Conservation (phyloP, 2,329 filamentous ascomycete genomes). For the Cladosporium sp. region DNA sequence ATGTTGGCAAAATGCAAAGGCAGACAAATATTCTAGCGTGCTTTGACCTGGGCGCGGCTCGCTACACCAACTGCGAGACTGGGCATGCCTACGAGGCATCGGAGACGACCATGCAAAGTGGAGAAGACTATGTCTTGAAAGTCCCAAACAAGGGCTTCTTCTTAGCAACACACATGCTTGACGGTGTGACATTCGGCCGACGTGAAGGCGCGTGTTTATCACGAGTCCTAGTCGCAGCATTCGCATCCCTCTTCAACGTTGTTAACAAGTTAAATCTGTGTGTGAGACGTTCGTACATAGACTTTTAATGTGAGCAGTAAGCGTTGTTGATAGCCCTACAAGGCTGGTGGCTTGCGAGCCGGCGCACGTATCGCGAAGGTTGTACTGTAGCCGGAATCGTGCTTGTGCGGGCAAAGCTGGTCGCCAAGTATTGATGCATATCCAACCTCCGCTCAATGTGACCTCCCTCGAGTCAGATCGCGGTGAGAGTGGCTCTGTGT, state of each 20-base stretch:
- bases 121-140: background rate
- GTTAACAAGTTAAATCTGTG: background rate
- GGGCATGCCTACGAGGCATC: background rate
- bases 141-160: background rate
- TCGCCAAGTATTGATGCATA: background rate
- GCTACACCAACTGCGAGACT: background rate
- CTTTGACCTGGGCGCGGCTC: background rate
- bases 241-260: background rate
- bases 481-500: background rate
- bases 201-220: background rate
- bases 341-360: constrained; percentile 1
- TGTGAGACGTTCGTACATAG: background rate
- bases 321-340: background rate
- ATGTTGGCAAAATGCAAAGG: background rate
- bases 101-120: background rate
- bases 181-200: background rate
- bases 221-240: background rate
- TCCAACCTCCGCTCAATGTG: background rate
- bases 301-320: background rate
- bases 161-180: background rate
- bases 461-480: background rate
- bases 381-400: background rate
- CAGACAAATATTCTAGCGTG: background rate
- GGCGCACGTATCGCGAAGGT: background rate
- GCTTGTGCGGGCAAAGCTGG: background rate